phyloP scores from a whole-genome alignment of 129 eudicot genomes.

The Chrysanthemum makinoi region DNA sequence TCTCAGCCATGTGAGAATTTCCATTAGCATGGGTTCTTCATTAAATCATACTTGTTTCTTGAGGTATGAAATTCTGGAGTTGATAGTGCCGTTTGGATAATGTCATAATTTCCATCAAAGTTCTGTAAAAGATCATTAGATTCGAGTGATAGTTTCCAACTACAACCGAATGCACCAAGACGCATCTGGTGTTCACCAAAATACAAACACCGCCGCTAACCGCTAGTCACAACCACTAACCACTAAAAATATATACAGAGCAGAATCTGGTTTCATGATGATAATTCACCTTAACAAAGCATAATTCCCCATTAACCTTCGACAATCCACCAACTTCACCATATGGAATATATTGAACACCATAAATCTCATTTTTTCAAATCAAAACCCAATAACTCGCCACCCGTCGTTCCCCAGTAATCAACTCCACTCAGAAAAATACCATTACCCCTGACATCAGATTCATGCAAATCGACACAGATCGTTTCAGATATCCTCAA shows the following conservation, averaged over 20 bases:
- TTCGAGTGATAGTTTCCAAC: too few relatives aligned
- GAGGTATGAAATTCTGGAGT: too few relatives aligned
- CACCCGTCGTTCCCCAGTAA: slow-evolving; percentile 44
- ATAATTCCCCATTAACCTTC: slow-evolving; percentile 35
- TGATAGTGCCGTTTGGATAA: too few relatives aligned
- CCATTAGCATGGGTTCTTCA: too few relatives aligned
- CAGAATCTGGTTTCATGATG: neutral
- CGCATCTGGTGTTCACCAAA: slow-evolving; percentile 27
- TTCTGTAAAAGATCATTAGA: too few relatives aligned
- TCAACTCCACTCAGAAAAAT: too few relatives aligned
- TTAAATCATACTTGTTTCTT: too few relatives aligned
- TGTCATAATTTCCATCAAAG: too few relatives aligned
- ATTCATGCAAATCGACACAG: slow-evolving; percentile 30
- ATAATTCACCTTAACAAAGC: slow-evolving; percentile 24
- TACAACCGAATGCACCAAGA: too few relatives aligned
- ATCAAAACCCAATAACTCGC: slow-evolving; percentile 46
- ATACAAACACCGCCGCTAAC: slow-evolving; percentile 11
- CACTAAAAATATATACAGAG: slow-evolving; percentile 33
- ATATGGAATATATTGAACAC: slow-evolving; percentile 12
- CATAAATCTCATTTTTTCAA: slow-evolving; percentile 26
- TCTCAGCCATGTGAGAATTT: too few relatives aligned
- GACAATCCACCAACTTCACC: slow-evolving; percentile 31
- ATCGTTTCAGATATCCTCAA: slow-evolving; percentile 31
- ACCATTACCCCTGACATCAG: neutral
- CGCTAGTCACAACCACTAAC: neutral